Base-by-base conservation (phyloP, 257 asterid genomes). In the Gardenia jasminoides region DNA sequence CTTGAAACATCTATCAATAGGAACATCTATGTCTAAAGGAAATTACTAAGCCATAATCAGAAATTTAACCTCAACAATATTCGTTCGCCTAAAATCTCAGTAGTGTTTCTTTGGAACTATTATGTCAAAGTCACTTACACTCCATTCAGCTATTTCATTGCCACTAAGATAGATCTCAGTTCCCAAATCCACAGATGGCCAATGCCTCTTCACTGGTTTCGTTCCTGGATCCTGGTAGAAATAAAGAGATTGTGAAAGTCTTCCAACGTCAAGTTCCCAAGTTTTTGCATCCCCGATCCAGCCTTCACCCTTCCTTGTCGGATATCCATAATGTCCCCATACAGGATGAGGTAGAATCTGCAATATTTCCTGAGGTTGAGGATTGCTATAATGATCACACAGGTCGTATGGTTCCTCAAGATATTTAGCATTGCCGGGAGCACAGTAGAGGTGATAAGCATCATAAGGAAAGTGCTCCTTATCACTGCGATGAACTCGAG, bases 291-390 rank as follows among this genome's bases (percentile, higher is more conserved):
- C 91, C 33, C 90, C 96, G 80, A 90, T 87, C 98, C 97, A 92
- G 4, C 98, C 97, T 67, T 88, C 85, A 30, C 98, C 97, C 82
- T 83, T 87, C 72, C 46, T 80, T 0, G 92, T 89, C 5, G 98
- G 96, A 67, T 93, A 93, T 0, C 97, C 97, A 73, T 92, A 93
- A 16, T 81, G 86, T 5, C 91, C 97, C 97, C 98, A 92, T 62
- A 88, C 96, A 15, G 94, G 91, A 61, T 93, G 96, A 22, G 97
- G 98, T 80, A 91, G 72, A 61, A 90, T 85, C 84, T 93, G 98
- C 85, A 93, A 31, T 46, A 93, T 93, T 87, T 93, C 98, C 74
- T 91, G 98, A 67, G 98, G 86, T 67, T 91, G 98, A 73, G 98
- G 97, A 82, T 93, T 93, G 50, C 96, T 93, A 30, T 79, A 93